Base-by-base conservation (phyloP, 805 yeast genomes). In the Suhomyces emberorum region DNA sequence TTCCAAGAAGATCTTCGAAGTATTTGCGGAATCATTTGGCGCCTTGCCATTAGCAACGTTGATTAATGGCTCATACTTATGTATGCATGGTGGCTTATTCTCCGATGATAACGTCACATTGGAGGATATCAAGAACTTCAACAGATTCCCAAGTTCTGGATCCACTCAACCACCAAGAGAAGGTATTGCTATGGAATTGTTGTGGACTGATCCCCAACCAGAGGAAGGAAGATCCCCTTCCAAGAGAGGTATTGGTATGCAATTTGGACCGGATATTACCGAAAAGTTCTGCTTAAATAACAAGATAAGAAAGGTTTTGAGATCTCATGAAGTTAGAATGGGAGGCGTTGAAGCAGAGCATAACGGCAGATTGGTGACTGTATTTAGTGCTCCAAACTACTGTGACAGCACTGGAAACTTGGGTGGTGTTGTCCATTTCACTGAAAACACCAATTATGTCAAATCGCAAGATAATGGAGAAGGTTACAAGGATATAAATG, bases 321-420 rank as follows among this genome's bases (percentile, higher is more conserved):
- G 99, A 52, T 88, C 97, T 3, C 99, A 93, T 55, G 98, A 93
- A 63, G 96, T 91, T 6, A 74, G 98, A 55, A 83, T 84, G 84
- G 82, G 74, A 4, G 99, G 99, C 32, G 88, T 83, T 41, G 88
- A 87, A 46, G 71, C 72, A 30, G 97, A 91, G 55, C 99, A 93
- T 54, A 73, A 83, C 40, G 95, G 95, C 9, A 73, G 79, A 46
- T 74, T 93, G 34, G 77, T 88, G 35, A 93, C 99, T 0, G 95
- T 93, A n/a, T 93, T 93, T 61, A 82, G 95, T 60, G 99, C 99
- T 0, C 99, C 99, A 23, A 91, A 93, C 59, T 91, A 91, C 61
- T 91, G 98, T 66, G 99, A 93, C 57, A 69, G 82, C 11, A 88
- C 87, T 37, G 95, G 95, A 10, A 93, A 93, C 61, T 61, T 77